A percentile compares a stretch with the other conserved stretches of the same genome.
These are phyloP conservation scores for Metschnikowia cerradonensis DNA, from an alignment of 805 yeast species.

Conservation along the genomic window DNA sequence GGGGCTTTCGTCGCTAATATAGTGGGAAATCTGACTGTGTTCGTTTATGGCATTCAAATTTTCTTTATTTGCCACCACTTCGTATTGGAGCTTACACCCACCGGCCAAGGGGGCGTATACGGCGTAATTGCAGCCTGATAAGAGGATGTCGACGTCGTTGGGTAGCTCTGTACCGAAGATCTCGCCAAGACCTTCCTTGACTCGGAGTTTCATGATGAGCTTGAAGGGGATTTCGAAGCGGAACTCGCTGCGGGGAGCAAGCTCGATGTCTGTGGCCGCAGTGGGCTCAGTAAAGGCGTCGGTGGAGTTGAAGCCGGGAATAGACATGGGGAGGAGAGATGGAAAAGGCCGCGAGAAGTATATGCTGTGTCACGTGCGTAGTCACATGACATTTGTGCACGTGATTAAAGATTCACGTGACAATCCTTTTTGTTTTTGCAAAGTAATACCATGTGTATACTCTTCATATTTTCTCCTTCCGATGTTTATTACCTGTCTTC, in stretches of 20 bases:
- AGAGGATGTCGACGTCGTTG: constrained; percentile 47
- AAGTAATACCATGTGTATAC: too few relatives aligned
- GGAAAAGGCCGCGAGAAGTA: background rate
- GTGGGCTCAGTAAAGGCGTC: constrained; percentile 2
- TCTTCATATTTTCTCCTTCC: too few relatives aligned
- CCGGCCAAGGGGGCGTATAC: constrained; percentile 45
- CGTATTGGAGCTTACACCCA: constrained; percentile 61
- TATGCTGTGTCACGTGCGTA: background rate
- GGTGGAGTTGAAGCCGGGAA: constrained; percentile 14
- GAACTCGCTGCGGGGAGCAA: constrained; percentile 62
- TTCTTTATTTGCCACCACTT: constrained; percentile 22
- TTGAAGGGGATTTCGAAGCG: constrained; percentile 62
- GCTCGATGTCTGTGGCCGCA: constrained; percentile 18
- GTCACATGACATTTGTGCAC: background rate
- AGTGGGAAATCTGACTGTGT: constrained; percentile 46
- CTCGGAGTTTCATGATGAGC: constrained; percentile 47
- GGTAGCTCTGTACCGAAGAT: constrained; percentile 92
- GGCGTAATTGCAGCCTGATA: constrained; percentile 37
- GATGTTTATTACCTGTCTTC: too few relatives aligned
- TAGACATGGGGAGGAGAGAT: constrained; percentile 9
- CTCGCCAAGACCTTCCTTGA: constrained; percentile 73
- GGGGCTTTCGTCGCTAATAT: constrained; percentile 67
- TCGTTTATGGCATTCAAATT: constrained; percentile 27
- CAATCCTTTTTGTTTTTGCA: too few relatives aligned
- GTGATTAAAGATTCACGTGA: background rate